Conservation (phyloP, 1,284 basidiomycete species). For the Cerioporus squamosus region DNA sequence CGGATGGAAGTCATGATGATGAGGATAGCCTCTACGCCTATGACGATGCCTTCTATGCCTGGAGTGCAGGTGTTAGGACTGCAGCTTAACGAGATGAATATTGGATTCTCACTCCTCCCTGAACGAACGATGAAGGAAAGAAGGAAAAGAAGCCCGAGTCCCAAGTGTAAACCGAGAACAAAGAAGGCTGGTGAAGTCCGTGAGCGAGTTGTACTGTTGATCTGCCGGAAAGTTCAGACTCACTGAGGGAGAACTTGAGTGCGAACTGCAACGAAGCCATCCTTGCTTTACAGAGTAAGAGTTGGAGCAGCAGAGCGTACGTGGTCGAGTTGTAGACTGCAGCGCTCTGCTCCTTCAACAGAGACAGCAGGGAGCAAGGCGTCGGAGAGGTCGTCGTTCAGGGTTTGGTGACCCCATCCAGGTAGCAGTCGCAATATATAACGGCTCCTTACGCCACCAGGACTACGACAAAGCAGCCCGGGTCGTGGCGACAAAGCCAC, state of each 20-base stretch:
- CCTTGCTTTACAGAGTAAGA: neutral
- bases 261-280: conserved; percentile 17
- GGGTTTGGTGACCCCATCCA: neutral
- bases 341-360: conserved; percentile 13
- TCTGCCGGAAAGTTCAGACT: neutral
- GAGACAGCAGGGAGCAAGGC: neutral
- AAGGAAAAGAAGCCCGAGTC: conserved; percentile 10
- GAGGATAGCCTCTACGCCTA: conserved; percentile 14
- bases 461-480: neutral
- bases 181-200: conserved; percentile 5
- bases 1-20: conserved; percentile 10
- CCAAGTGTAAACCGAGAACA: conserved; percentile 13
- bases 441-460: neutral
- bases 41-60: conserved; percentile 15
- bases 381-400: conserved; percentile 1
- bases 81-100: no score
- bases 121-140: conserved; percentile 11
- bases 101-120: conserved; percentile 20
- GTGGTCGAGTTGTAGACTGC: neutral
- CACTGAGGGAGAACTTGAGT: conserved; percentile 18
- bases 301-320: neutral
- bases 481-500: neutral
- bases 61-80: no score
- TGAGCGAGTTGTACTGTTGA: neutral
- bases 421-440: neutral